A percentile compares a stretch with the other conserved stretches of the same genome.
These are phyloP conservation scores for Cryomyces antarcticus DNA, from an alignment of 495 filamentous ascomycete genomes.

Conservation along the genomic window DNA sequence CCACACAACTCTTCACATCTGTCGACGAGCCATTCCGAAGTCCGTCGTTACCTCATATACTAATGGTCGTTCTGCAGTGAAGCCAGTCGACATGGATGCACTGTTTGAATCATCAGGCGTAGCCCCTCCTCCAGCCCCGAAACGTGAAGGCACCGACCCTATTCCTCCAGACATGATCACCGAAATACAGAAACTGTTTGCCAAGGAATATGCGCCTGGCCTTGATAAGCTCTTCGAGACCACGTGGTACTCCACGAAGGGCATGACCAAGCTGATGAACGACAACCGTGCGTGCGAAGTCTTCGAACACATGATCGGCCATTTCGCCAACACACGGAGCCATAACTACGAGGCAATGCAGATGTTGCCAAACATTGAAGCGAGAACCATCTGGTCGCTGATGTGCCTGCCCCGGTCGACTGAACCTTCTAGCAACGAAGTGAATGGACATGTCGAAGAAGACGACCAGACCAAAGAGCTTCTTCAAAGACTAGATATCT, in stretches of 20 bases:
- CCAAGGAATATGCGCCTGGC: slow-evolving; percentile 54
- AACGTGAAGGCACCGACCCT: slow-evolving; percentile 22
- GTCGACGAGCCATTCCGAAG: not conserved
- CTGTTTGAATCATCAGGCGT: slow-evolving; percentile 47
- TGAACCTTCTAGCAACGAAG: slow-evolving; percentile 5
- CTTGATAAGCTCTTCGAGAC: slow-evolving; percentile 69
- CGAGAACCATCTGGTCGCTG: slow-evolving; percentile 19
- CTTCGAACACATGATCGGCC: slow-evolving; percentile 38
- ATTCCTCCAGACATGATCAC: slow-evolving; percentile 33
- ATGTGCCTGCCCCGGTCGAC: slow-evolving; percentile 12
- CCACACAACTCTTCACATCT: not conserved
- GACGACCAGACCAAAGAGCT: slow-evolving; percentile 28
- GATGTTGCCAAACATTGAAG: slow-evolving; percentile 13
- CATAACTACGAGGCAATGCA: slow-evolving; percentile 4
- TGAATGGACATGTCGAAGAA: slow-evolving; percentile 6
- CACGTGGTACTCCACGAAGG: slow-evolving; percentile 51
- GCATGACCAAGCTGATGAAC: slow-evolving; percentile 29
- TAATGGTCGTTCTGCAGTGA: slow-evolving; percentile 26
- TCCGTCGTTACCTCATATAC: too few relatives aligned
- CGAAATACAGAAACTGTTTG: slow-evolving; percentile 55
- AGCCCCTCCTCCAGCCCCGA: slow-evolving; percentile 36
- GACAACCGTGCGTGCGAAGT: slow-evolving; percentile 39
- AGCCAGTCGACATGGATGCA: slow-evolving; percentile 54
- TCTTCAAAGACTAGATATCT: slow-evolving; percentile 44
- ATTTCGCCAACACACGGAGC: slow-evolving; percentile 34